Percentiles rank a stretch among this genome's conserved stretches.
phyloP scores from a whole-genome alignment of 2,329 filamentous ascomycete species.

The Albophoma yamanashiensis region DNA sequence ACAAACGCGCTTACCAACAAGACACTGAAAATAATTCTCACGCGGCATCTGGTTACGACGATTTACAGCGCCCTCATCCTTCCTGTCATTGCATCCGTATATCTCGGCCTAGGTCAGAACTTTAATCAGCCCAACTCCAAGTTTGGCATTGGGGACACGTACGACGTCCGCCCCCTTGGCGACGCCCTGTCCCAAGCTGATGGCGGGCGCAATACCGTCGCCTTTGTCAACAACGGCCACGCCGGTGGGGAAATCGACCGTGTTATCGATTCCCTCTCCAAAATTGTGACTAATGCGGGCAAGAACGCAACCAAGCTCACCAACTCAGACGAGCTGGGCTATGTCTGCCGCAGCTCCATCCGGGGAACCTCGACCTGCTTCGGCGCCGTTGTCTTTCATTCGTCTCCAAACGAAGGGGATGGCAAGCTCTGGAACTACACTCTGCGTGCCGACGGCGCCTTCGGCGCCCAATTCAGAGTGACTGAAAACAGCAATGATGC shows the following conservation, averaged over 20 bases:
- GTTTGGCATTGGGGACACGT: conserved; percentile 57
- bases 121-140: conserved; percentile 64
- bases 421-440: conserved; percentile 77
- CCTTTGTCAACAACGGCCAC: conserved; percentile 68
- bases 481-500: conserved; percentile 58
- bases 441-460: conserved; percentile 61
- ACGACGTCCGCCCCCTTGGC: conserved; percentile 50
- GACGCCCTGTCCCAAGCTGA: conserved; percentile 48
- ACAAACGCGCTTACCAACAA: conserved; percentile 45
- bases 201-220: conserved; percentile 57
- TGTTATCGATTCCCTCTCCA: conserved; percentile 55
- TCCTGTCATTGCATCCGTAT: conserved; percentile 43
- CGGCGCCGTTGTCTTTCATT: conserved; percentile 62
- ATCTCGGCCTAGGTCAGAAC: conserved; percentile 59
- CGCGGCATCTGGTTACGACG: conserved; percentile 40
- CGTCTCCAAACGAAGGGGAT: conserved; percentile 61
- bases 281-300: conserved; percentile 39
- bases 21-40: conserved; percentile 44
- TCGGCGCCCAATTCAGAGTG: conserved; percentile 51
- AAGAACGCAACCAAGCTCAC: conserved; percentile 29
- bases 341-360: conserved; percentile 52
- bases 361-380: conserved; percentile 62
- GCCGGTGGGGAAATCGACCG: conserved; percentile 59
- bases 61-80: conserved; percentile 44
- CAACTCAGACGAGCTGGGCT: conserved; percentile 29